Evolutionary conservation across 2,329 filamentous ascomycete genomes (phyloP), one percentile per base, ranked within the genome.

Genomic region (Tolypocladium nubicola): DNA sequence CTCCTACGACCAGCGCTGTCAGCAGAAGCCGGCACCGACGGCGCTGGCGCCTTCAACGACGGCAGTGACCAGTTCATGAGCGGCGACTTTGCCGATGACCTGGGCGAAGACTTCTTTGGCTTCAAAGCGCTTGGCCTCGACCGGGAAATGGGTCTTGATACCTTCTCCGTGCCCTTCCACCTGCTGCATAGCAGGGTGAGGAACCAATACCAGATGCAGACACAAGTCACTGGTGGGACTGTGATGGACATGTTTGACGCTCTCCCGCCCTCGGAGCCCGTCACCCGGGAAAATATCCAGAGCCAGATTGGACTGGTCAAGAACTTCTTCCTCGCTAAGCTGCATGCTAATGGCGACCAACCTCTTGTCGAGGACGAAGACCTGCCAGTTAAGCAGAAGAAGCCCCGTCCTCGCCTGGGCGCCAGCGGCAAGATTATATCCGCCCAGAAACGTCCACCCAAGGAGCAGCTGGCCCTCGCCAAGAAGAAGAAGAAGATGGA

Each of bases 91-190:
- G 94, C 94, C 0, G 94, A 97, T 70, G 94, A 99, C 65, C 88
- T 99, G 14, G 93, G 92, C 60, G 94, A 99, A 76, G 94, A 99
- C 74, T 99, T 97, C 81, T 99, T 99, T 67, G 94, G 94, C 35
- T 97, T 99, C 82, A 92, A 91, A 69, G 92, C 96, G 59, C 83
- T 99, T 52, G 94, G 94, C 49, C 81, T 99, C 58, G 91, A 96
- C 66, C 87, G 86, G 64, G 94, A 99, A 69, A 88, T 97, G 68
- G 92, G 92, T 21, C 80, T 94, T 60, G 87, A 93, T 38, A 88
- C 88, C 63, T 83, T 97, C 60, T 92, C 89, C 56, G 94, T 99
- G 40, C 94, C 95, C 30, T 80, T 99, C 58, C 94, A 99, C 74
- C 83, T 99, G 23, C 82, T 99, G 35, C 94, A 97, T 69, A 91